Evolutionary conservation across 768 basidiomycete species (phyloP).

Genomic region (Tylopilus sp.): DNA sequence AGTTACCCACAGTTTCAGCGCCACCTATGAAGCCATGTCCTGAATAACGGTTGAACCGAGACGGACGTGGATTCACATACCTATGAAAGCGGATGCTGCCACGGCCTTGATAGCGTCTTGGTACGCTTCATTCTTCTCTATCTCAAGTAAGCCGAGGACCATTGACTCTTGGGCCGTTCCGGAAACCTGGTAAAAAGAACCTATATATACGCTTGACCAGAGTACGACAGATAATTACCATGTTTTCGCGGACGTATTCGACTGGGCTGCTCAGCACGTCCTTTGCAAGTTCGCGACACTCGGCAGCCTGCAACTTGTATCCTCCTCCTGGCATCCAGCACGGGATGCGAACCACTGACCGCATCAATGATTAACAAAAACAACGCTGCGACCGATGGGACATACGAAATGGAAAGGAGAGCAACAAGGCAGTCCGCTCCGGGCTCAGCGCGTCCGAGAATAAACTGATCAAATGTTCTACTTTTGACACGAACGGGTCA

Average conservation of each 20-base stretch:
- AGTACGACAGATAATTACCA: constrained; percentile 11
- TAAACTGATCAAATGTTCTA: constrained; percentile 10
- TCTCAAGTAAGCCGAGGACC: constrained; percentile 18
- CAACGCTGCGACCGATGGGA: neutral
- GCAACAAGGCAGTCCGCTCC: constrained; percentile 20
- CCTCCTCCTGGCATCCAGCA: constrained; percentile 34
- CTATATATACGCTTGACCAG: neutral
- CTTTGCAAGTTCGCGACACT: constrained; percentile 19
- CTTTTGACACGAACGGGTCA: constrained; percentile 26
- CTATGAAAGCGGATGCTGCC: constrained; percentile 21
- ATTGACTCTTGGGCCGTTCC: constrained; percentile 23
- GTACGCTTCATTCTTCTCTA: neutral
- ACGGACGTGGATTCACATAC: constrained; percentile 3
- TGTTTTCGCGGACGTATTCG: constrained; percentile 20
- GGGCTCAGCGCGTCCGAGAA: constrained; percentile 13
- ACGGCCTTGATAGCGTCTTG: constrained; percentile 22
- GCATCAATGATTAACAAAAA: neutral
- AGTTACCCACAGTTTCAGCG: constrained; percentile 23
- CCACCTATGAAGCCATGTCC: constrained; percentile 16
- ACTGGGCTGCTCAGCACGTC: constrained; percentile 22
- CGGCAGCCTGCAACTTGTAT: constrained; percentile 18
- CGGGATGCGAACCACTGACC: constrained; percentile 28
- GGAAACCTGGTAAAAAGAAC: constrained; percentile 4
- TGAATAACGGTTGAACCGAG: neutral
- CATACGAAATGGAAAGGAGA: constrained; percentile 28